Evolutionary conservation across 768 basidiomycete species (phyloP), one percentile per base, ranked within the genome.

Genomic region (Phylloporus sp.): DNA sequence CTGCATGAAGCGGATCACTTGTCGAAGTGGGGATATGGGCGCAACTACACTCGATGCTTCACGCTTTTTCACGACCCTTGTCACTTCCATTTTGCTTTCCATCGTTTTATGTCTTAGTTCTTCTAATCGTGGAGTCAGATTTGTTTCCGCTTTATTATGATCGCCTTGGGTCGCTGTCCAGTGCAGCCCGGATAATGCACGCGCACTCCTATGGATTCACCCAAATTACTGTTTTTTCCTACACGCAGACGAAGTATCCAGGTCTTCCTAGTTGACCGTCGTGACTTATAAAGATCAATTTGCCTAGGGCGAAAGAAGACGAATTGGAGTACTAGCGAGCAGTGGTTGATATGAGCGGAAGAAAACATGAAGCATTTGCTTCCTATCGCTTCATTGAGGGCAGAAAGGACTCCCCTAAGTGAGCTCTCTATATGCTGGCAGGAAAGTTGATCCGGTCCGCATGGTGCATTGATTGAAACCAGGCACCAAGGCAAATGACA

Each of bases 81-180:
- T 46, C 36, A 32, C 41, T 40, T 50, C 40, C 42, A 22, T 33
- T 47, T 46, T 50, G 40, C 42, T 32, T 42, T 52, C 35, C 42
- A 29, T 39, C 20, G 38, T 50, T 46, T 40, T 39, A 47, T 38
- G 46, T 43, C 55, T 50, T 38, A 46, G 34, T 37, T 49, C 42
- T 47, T 53, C 48, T 50, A 48, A 57, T 50, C 26, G 46, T 23
- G 48, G 63, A 63, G 46, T 52, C 53, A 46, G 38, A 41, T 52
- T 46, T 59, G 58, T 54, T 60, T 49, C 55, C 54, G 31, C 28
- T 46, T 45, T 45, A 56, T 36, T 53, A 60, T 45, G 50, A 48
- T 61, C 47, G 33, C 47, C 49, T 55, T 31, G 50, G 60, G 46
- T 47, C 46, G 34, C 48, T 55, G 28, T 46, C 26, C 18, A 45